Evolutionary conservation across 192 early-diverging fungal genomes (phyloP).

Genomic region (Backusella parvicylindrica): DNA sequence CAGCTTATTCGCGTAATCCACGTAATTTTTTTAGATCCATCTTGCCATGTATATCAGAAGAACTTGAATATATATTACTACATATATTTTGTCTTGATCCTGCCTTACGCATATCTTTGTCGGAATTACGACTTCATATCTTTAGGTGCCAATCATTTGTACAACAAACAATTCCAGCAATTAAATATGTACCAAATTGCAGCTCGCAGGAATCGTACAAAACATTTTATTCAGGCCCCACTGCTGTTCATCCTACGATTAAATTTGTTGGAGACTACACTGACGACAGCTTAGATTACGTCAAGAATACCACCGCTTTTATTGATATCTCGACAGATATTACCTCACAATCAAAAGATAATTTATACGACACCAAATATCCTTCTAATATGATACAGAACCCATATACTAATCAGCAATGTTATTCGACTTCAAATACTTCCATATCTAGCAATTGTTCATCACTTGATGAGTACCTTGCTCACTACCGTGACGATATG

Average conservation of each 20-base stretch:
- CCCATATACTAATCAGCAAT: neutral
- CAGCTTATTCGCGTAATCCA: constrained; percentile 44
- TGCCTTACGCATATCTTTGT: constrained; percentile 37
- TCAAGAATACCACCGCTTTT: neutral
- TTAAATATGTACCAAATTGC: neutral
- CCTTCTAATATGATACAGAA: neutral
- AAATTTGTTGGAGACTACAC: neutral
- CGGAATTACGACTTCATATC: constrained; percentile 31
- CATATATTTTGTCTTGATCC: constrained; percentile 46
- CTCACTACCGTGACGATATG: neutral
- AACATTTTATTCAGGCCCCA: neutral
- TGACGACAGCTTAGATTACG: neutral
- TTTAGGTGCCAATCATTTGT: constrained; percentile 14
- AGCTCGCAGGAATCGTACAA: neutral
- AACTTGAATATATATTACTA: constrained; percentile 54
- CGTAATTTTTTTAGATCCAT: constrained; percentile 64
- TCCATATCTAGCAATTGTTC: neutral
- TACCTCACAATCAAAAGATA: neutral
- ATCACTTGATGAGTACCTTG: neutral
- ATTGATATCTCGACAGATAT: neutral
- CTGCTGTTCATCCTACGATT: neutral
- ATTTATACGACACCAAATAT: neutral
- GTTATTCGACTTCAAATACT: neutral
- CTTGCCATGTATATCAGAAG: constrained; percentile 49
- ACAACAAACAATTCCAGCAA: constrained; percentile 6